Evolutionary conservation across 768 basidiomycete species (phyloP), one percentile per base, ranked within the genome.

Genomic region (Lactarius hatsudake): DNA sequence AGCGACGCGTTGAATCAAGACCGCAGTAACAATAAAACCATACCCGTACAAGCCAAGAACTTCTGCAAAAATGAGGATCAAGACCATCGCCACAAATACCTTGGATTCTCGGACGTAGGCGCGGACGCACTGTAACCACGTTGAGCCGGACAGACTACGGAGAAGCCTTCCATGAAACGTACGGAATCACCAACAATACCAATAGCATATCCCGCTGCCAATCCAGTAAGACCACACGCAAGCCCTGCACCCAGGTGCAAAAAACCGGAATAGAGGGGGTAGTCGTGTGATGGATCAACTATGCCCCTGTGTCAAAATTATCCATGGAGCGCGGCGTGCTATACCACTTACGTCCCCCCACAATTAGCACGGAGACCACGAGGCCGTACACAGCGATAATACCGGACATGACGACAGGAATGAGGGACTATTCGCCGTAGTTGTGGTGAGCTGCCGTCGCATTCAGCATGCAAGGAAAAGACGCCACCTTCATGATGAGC

Each of bases 391-490:
- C 96, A 77, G 93, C 96, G 81, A 98, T 97, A 82, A 98, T 98
- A 94, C 96, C 96, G 84, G 96, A 96, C 96, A 98, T 98, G 80
- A 99, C 91, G 77, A 98, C 95, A 56, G 96, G 96, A 61, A 98
- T 87, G 63, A 70, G 65, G 7, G 69, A 66, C 65, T 70, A 42
- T 34, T 7, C 17, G 15, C n/a, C 42, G 38, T 5, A 1, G 3
- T 18, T 45, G 30, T n/a, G 26, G 28, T 68, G 28, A 62, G 64
- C 23, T 57, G n/a, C 30, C 36, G 13, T 5, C 42, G 34, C 20
- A n/a, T n/a, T 40, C 12, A 55, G 42, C 20, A 26, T n/a, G 23
- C 32, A 53, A n/a, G 23, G 30, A 28, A 18, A 32, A 73, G 7
- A 38, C 30, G 82, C 72, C 72, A 89, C 96, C 86, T 94, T 98